Evolutionary conservation across 805 yeast species (phyloP).

Genomic region (Metschnikowia orientalis): DNA sequence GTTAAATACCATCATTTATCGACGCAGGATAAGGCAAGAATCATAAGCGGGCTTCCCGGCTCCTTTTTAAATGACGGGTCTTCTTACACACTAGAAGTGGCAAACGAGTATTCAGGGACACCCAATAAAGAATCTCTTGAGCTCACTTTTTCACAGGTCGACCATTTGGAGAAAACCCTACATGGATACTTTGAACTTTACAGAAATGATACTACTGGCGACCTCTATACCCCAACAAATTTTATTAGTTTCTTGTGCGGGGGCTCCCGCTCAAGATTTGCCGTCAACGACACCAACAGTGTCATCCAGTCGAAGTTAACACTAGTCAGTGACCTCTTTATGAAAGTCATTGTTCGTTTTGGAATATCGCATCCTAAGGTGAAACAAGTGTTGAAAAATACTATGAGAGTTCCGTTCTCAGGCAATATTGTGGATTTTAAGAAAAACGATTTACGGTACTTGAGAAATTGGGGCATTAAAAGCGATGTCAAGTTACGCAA

Average conservation of each 20-base stretch:
- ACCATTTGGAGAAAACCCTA: constrained; percentile 5
- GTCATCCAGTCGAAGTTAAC: constrained; percentile 6
- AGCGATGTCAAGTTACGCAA: background rate
- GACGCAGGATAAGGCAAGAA: constrained; percentile 5
- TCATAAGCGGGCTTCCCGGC: constrained; percentile 14
- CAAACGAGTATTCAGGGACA: background rate
- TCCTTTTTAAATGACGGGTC: constrained; percentile 13
- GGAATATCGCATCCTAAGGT: constrained; percentile 3
- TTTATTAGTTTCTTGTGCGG: constrained; percentile 12
- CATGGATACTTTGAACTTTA: constrained; percentile 9
- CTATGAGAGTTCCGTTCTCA: constrained; percentile 9
- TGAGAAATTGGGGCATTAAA: background rate
- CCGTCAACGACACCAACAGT: constrained; percentile 5
- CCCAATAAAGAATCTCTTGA: constrained; percentile 4
- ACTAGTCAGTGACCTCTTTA: constrained; percentile 7
- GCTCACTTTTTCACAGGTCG: constrained; percentile 9
- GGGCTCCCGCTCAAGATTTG: constrained; percentile 4
- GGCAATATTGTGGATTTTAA: constrained; percentile 37
- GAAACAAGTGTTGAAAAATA: background rate
- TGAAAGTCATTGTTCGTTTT: constrained; percentile 6
- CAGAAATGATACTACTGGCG: constrained; percentile 1
- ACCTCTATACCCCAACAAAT: constrained; percentile 1
- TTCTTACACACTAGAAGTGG: constrained; percentile 4
- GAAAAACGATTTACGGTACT: constrained; percentile 32
- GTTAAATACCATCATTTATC: too few relatives aligned